phyloP scores from a whole-genome alignment of 1,284 basidiomycete genomes.

The Ustilago esculenta region DNA sequence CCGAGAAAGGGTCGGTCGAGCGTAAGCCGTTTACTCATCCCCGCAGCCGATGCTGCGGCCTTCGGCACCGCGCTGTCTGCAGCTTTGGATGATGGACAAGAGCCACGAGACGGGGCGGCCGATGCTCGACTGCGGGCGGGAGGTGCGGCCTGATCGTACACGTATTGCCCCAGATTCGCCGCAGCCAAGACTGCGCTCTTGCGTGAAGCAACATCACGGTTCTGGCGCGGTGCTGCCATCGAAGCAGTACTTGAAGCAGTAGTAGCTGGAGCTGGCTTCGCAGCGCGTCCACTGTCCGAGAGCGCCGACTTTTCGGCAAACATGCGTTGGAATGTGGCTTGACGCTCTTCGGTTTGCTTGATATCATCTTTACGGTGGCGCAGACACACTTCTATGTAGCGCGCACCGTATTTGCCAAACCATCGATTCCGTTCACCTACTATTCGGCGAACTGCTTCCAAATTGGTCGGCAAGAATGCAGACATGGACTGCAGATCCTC shows the following conservation, averaged over 20 bases:
- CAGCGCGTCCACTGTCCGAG: not conserved
- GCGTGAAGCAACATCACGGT: conserved; percentile 6
- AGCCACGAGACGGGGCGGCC: not conserved
- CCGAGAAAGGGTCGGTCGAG: conserved; percentile 4
- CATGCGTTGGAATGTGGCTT: no score
- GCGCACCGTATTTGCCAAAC: conserved; percentile 18
- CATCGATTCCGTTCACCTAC: not conserved
- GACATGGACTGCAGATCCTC: conserved; percentile 28
- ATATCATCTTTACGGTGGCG: no score
- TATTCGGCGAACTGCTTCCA: not conserved
- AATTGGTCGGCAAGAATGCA: conserved; percentile 13
- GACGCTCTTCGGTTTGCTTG: no score
- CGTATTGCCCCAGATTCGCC: conserved; percentile 20
- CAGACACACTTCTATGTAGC: conserved; percentile 35
- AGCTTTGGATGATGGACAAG: conserved; percentile 1
- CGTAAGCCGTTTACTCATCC: conserved; percentile 20
- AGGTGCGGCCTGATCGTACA: conserved; percentile 12
- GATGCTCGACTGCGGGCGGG: not conserved
- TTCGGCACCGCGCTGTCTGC: not conserved
- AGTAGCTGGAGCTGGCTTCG: not conserved
- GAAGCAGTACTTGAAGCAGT: no score
- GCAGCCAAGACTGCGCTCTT: conserved; percentile 20
- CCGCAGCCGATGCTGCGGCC: not conserved
- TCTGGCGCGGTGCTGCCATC: not conserved
- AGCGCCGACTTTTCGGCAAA: no score